Evolutionary conservation across 148 eudicot species (phyloP), one percentile per base, ranked within the genome.

Genomic region (Hydrangea macrophylla): DNA sequence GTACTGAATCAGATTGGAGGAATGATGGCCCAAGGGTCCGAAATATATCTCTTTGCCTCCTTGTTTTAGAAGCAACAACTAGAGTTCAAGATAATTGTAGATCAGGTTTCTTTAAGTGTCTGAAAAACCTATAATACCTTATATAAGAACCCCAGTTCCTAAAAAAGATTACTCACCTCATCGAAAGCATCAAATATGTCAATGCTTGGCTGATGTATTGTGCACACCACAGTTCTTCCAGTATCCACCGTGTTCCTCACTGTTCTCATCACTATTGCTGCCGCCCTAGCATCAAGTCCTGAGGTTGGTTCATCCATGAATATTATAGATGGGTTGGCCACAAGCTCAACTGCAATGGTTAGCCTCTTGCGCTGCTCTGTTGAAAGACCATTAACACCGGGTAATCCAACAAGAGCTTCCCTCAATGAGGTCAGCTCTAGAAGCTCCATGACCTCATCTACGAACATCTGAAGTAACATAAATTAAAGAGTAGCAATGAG

Each of bases 281-380:
- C 89, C 11, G 89, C 86, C 54, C 89, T 78, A 6, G 89, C 89
- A 80, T 85, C 86, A 15, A 85, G 82, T 64, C 89, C 89, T 28
- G 89, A 85, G 13, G 89, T 85, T 18, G 89, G 89, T 60, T 85
- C 89, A 70, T 85, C 89, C 89, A 85, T 80, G 70, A 85, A 85
- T 51, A 85, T 85, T 32, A 85, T 85, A 5, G 89, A 85, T 12
- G 89, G 89, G 55, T 85, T 85, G 37, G 89, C 86, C 53, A 85
- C 84, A 5, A 85, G 86, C 72, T 85, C 89, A 22, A 85, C 89
- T 55, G 89, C 86, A 63, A 85, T 67, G 0, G 86, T 85, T 11
- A 85, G 69, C 60, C 89, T 75, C 79, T 85, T 85, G 6, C 89
- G 73, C 28, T 85, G 89, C 62, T 85, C 89, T 4, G 84, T 85